These are phyloP conservation scores for Plasmodium coatneyi DNA, from an alignment of 169 alveolate genomes.

Conservation along the genomic window DNA sequence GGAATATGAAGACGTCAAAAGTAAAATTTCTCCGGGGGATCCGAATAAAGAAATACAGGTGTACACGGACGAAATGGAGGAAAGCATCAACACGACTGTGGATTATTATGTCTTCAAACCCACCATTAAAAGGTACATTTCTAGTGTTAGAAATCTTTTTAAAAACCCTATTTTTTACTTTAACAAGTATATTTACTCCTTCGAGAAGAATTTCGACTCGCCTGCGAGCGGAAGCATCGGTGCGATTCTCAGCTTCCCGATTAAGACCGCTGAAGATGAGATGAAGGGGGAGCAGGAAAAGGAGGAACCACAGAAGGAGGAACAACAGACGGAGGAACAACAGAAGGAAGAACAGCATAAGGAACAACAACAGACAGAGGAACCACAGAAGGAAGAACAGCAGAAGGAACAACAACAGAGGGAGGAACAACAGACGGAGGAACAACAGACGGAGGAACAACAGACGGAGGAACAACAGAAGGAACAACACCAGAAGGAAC, in stretches of 20 bases:
- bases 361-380: background rate
- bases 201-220: conserved; percentile 34
- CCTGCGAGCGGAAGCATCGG: background rate
- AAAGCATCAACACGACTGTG: background rate
- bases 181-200: conserved; percentile 53
- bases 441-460: background rate
- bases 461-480: background rate
- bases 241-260: background rate
- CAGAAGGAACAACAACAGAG: background rate
- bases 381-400: too few relatives aligned
- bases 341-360: background rate
- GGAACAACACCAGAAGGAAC: background rate
- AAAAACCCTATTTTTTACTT: conserved; percentile 52
- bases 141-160: conserved; percentile 38
- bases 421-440: background rate
- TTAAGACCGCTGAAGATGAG: background rate
- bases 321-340: background rate
- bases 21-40: conserved; percentile 10
- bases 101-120: conserved; percentile 59
- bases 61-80: conserved; percentile 31
- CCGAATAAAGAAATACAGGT: conserved; percentile 9
- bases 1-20: conserved; percentile 18
- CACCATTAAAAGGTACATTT: conserved; percentile 27
- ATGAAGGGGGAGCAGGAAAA: background rate
- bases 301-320: too few relatives aligned